phyloP scores from a whole-genome alignment of 1,284 basidiomycete genomes.

The Mycocalia duriaeana region DNA sequence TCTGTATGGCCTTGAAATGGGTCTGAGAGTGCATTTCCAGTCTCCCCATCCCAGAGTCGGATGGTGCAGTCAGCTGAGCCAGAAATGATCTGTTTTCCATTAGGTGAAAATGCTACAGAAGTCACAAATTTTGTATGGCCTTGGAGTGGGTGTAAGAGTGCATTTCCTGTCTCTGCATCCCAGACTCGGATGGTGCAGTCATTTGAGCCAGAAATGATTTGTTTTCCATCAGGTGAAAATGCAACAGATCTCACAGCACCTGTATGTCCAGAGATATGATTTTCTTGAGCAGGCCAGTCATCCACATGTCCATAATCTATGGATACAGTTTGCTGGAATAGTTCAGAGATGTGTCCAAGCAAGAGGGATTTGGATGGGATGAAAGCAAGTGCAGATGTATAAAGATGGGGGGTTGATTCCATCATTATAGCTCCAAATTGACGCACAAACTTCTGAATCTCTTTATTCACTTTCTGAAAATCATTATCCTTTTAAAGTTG shows the following conservation, averaged over 20 bases:
- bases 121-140: constrained; percentile 2
- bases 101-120: neutral
- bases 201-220: constrained; percentile 5
- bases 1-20: constrained; percentile 2
- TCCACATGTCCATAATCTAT: neutral
- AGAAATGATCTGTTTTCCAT: neutral
- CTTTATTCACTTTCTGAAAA: neutral
- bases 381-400: constrained; percentile 15
- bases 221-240: neutral
- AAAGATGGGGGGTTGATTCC: constrained; percentile 10
- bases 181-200: constrained; percentile 5
- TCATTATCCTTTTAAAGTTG: neutral
- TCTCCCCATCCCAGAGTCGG: neutral
- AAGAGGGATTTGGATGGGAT: constrained; percentile 6
- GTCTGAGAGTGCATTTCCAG: neutral
- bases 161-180: constrained; percentile 1
- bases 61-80: neutral
- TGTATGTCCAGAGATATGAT: neutral
- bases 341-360: neutral
- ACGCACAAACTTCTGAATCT: neutral
- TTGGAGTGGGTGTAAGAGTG: neutral
- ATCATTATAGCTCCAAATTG: constrained; percentile 3
- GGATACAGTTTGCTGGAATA: neutral
- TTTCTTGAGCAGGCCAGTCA: neutral
- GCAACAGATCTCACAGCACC: neutral